These are phyloP conservation scores for Colletotrichum incanum DNA, from an alignment of 2,329 filamentous ascomycete genomes.

Conservation along the genomic window DNA sequence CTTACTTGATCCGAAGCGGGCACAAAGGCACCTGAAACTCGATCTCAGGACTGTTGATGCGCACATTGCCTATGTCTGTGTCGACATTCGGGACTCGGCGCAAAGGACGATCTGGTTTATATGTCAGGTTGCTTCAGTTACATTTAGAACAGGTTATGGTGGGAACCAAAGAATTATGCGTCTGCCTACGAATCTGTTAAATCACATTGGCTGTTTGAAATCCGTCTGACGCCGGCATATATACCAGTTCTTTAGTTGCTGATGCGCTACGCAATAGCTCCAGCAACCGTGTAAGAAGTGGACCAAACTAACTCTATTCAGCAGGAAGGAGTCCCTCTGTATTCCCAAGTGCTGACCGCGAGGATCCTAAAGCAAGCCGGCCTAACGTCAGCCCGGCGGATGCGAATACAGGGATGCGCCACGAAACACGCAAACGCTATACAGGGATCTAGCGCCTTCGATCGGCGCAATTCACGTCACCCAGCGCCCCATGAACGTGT, in stretches of 20 bases:
- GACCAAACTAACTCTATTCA: not conserved
- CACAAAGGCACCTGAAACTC: not conserved
- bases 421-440: not conserved
- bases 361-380: constrained; percentile 12
- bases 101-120: not conserved
- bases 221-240: not conserved
- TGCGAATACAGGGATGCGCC: not conserved
- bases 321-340: not conserved
- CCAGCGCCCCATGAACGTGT: not conserved
- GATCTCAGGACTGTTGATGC: not conserved
- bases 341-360: not conserved
- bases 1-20: constrained; percentile 4
- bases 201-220: no score
- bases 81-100: not conserved
- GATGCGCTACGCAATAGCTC: not conserved
- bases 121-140: not conserved
- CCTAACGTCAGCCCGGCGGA: constrained; percentile 9
- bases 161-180: not conserved
- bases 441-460: not conserved
- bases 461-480: not conserved
- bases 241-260: not conserved
- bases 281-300: not conserved
- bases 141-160: not conserved
- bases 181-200: no score
- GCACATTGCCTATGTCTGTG: not conserved